phyloP scores from a whole-genome alignment of 2,329 filamentous ascomycete genomes.

The Chrysoporthe cubensis region DNA sequence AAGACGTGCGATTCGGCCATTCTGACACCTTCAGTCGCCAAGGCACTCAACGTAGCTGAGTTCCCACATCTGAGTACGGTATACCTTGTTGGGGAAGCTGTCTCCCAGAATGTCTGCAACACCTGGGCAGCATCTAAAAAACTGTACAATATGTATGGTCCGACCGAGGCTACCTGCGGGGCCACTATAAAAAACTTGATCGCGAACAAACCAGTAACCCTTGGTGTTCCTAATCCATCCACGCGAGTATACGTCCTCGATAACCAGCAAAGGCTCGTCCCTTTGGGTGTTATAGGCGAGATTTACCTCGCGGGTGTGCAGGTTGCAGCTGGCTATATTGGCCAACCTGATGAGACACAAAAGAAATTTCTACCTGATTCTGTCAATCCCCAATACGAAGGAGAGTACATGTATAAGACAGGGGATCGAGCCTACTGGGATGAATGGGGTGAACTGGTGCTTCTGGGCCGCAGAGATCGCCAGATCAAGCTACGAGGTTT shows the following conservation, averaged over 20 bases:
- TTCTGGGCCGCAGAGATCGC: conserved; percentile 42
- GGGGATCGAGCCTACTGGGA: no score
- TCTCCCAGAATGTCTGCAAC: background rate
- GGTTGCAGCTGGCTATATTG: no score
- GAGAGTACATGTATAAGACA: no score
- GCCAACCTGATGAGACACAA: no score
- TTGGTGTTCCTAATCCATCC: background rate
- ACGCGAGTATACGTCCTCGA: background rate
- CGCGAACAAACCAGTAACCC: background rate
- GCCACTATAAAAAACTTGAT: background rate
- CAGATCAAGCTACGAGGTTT: conserved; percentile 38
- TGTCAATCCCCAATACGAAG: no score
- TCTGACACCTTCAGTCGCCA: background rate
- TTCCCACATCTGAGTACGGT: background rate
- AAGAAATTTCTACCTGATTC: no score
- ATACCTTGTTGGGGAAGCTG: background rate
- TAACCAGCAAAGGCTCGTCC: background rate
- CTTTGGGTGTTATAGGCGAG: background rate
- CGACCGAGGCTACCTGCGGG: background rate
- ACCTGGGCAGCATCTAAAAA: background rate
- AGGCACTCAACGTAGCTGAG: background rate
- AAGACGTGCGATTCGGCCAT: background rate
- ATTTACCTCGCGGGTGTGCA: background rate
- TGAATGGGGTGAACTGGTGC: no score
- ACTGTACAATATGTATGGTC: background rate